Conservation (phyloP, 441 rosid species). For the Viola pubescens region DNA sequence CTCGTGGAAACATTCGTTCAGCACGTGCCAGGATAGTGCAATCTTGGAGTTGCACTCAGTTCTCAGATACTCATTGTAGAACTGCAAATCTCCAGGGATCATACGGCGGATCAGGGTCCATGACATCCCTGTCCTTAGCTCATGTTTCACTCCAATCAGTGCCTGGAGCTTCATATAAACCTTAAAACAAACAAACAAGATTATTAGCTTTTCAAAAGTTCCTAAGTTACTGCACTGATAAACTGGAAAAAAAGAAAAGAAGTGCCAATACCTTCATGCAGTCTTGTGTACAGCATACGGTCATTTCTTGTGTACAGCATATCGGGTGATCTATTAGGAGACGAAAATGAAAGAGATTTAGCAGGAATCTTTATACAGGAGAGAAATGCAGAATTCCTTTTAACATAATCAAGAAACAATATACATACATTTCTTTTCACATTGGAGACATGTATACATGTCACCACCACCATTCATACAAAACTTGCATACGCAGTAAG, state of each 20-base stretch:
- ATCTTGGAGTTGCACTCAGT: conserved; percentile 11
- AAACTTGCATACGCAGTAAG: conserved; percentile 16
- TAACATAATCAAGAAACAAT: neutral
- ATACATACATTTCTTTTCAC: conserved; percentile 10
- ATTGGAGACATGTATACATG: conserved; percentile 11
- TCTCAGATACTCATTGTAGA: neutral
- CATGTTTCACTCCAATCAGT: conserved; percentile 16
- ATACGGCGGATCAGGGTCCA: conserved; percentile 21
- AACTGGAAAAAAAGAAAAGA: neutral
- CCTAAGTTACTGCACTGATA: neutral
- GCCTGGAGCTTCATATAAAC: conserved; percentile 11
- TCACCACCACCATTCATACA: neutral
- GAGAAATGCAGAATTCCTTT: neutral
- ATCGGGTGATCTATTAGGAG: conserved; percentile 11
- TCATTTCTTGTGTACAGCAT: neutral
- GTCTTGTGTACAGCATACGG: conserved; percentile 15
- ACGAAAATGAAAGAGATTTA: neutral
- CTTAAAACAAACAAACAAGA: conserved; percentile 13
- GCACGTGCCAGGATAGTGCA: conserved; percentile 13
- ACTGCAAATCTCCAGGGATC: neutral
- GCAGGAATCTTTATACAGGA: neutral
- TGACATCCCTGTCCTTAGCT: conserved; percentile 12
- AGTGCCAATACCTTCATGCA: conserved; percentile 22
- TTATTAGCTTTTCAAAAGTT: neutral
- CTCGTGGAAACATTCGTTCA: conserved; percentile 15